A percentile compares a stretch with the other conserved stretches of the same genome.
These are phyloP conservation scores for Corynespora cassiicola DNA, from an alignment of 2,329 filamentous ascomycete species.

Conservation along the genomic window DNA sequence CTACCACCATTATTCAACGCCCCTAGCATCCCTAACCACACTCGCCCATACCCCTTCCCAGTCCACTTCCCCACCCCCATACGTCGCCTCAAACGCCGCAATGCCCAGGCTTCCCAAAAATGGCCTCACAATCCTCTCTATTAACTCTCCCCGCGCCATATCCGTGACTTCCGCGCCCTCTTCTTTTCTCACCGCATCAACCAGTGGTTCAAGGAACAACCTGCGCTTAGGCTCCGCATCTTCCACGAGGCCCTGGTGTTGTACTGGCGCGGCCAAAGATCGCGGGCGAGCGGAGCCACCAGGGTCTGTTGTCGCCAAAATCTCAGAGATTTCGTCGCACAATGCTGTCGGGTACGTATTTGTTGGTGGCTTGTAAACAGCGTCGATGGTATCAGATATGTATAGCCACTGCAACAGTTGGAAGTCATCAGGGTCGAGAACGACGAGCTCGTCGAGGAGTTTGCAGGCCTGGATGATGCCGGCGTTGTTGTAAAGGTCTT, in stretches of 20 bases:
- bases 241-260: too few relatives aligned
- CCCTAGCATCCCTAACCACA: constrained; percentile 36
- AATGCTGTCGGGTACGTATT: constrained; percentile 75
- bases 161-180: constrained; percentile 56
- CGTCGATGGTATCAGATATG: constrained; percentile 94
- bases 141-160: constrained; percentile 65
- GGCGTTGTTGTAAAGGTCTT: constrained; percentile 77
- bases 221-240: constrained; percentile 34
- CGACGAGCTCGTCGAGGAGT: constrained; percentile 85
- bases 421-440: constrained; percentile 90
- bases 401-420: constrained; percentile 99
- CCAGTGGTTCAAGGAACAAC: constrained; percentile 52
- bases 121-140: constrained; percentile 79
- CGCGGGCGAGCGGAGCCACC: too few relatives aligned
- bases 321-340: constrained; percentile 83
- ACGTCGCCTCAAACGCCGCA: constrained; percentile 89
- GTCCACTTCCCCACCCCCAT: constrained; percentile 71
- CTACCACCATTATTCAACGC: constrained; percentile 12
- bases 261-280: too few relatives aligned
- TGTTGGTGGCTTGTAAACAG: constrained; percentile 77
- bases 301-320: constrained; percentile 57
- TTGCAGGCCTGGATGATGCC: constrained; percentile 92
- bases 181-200: constrained; percentile 38
- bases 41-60: constrained; percentile 40
- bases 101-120: constrained; percentile 95